A percentile compares a stretch with the other conserved stretches of the same genome.
Conservation (phyloP, 257 asterid species). For the Nicotiana knightiana region DNA sequence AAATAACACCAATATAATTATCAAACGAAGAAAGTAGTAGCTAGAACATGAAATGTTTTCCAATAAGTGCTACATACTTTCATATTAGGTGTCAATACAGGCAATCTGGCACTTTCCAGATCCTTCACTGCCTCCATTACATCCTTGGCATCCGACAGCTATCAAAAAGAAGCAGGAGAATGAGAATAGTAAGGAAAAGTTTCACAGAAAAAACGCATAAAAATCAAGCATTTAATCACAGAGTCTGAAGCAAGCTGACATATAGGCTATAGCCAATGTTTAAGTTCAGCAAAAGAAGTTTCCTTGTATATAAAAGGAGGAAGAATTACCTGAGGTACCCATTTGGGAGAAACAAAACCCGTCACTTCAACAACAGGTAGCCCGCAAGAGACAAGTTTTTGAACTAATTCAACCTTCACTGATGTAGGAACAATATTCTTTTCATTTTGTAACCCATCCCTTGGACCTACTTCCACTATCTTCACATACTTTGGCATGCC, state of each 20-base stretch:
- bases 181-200: constrained; percentile 9
- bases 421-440: constrained; percentile 69
- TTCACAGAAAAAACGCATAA: neutral
- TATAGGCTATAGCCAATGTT: neutral
- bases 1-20: neutral
- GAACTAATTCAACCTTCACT: constrained; percentile 68
- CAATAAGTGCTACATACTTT: constrained; percentile 35
- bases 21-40: neutral
- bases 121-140: constrained; percentile 75
- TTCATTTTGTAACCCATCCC: constrained; percentile 95
- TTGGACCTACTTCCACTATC: constrained; percentile 94
- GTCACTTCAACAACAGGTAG: constrained; percentile 90
- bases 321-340: constrained; percentile 93
- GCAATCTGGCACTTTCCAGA: constrained; percentile 68
- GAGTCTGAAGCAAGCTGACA: neutral
- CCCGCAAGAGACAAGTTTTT: constrained; percentile 67
- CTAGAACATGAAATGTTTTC: neutral
- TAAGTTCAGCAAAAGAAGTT: neutral
- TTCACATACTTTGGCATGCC: constrained; percentile 70
- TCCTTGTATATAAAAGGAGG: neutral
- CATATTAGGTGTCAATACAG: constrained; percentile 84
- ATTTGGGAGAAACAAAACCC: constrained; percentile 92
- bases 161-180: constrained; percentile 15
- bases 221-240: neutral
- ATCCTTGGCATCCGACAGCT: constrained; percentile 93